Conservation (phyloP, 2,329 filamentous ascomycete species). For the Nigrospora osmanthi region DNA sequence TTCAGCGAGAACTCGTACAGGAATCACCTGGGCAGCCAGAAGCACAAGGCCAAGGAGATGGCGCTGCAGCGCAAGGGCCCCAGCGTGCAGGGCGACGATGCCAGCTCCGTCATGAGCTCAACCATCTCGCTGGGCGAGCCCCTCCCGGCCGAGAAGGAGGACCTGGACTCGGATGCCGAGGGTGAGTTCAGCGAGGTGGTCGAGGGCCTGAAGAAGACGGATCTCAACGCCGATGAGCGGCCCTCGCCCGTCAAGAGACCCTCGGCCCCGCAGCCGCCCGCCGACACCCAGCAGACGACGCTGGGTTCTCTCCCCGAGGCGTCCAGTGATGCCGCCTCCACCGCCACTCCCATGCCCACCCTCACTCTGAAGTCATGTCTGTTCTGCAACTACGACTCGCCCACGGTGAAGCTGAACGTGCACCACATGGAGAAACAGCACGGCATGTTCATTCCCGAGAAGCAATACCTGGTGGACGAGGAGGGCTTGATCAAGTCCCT, state of each 20-base stretch:
- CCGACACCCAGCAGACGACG: constrained; percentile 32
- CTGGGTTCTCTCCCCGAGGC: constrained; percentile 33
- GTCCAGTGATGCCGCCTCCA: constrained; percentile 30
- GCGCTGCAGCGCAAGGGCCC: constrained; percentile 29
- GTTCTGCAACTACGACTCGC: constrained; percentile 86
- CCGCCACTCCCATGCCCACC: constrained; percentile 28
- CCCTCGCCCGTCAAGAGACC: constrained; percentile 47
- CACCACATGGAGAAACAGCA: constrained; percentile 89
- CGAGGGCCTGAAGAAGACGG: constrained; percentile 65
- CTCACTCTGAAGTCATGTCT: constrained; percentile 57
- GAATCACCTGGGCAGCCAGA: constrained; percentile 86
- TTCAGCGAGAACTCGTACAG: constrained; percentile 94
- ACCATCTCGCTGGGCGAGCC: constrained; percentile 88
- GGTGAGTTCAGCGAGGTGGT: constrained; percentile 72
- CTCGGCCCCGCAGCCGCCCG: constrained; percentile 39
- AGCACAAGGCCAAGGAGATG: constrained; percentile 68
- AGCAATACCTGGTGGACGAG: constrained; percentile 71
- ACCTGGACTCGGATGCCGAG: constrained; percentile 60
- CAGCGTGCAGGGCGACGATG: constrained; percentile 53
- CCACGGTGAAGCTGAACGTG: constrained; percentile 67
- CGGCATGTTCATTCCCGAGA: constrained; percentile 93
- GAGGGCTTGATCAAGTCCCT: constrained; percentile 75
- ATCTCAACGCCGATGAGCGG: constrained; percentile 23
- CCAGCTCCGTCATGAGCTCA: constrained; percentile 79
- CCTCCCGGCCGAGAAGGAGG: constrained; percentile 36